Conservation (phyloP, 345 rosid species). For the Melaleuca quinquenervia region DNA sequence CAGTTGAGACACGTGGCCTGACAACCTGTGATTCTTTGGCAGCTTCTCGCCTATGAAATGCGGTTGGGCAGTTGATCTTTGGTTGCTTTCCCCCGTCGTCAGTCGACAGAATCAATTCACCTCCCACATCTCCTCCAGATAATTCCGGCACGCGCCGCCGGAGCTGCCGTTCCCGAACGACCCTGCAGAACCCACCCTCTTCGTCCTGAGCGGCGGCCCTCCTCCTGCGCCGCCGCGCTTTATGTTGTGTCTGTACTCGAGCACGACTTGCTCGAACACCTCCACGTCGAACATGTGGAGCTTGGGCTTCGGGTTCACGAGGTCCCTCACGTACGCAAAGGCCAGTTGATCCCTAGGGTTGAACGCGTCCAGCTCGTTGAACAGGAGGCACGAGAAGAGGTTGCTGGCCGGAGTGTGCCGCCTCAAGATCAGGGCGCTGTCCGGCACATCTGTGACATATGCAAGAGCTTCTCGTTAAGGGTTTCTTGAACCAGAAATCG, state of each 20-base stretch:
- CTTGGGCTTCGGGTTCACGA: slow-evolving; percentile 45
- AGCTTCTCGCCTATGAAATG: background rate
- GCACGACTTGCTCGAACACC: slow-evolving; percentile 57
- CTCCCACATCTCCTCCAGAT: slow-evolving; percentile 49
- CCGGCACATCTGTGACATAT: slow-evolving; percentile 67
- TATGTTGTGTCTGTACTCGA: slow-evolving; percentile 65
- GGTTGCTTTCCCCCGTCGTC: background rate
- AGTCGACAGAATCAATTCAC: slow-evolving; percentile 16
- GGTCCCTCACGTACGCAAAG: slow-evolving; percentile 77
- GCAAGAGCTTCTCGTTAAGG: background rate
- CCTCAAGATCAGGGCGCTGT: slow-evolving; percentile 67
- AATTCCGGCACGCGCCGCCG: slow-evolving; percentile 40
- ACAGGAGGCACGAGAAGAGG: slow-evolving; percentile 73
- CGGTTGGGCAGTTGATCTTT: background rate
- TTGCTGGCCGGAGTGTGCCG: slow-evolving; percentile 51
- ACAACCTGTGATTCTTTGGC: background rate
- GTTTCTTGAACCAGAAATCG: background rate
- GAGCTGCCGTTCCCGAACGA: slow-evolving; percentile 14
- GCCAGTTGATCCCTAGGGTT: slow-evolving; percentile 87
- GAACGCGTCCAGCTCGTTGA: slow-evolving; percentile 80
- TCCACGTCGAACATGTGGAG: slow-evolving; percentile 78
- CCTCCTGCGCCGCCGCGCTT: slow-evolving; percentile 22
- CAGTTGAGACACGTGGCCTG: background rate
- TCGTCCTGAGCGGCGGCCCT: background rate
- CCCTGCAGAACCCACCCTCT: background rate